A percentile compares a stretch with the other conserved stretches of the same genome.
Evolutionary conservation across 2,329 filamentous ascomycete genomes (phyloP).

Genomic region (Ustilaginoidea virens): DNA sequence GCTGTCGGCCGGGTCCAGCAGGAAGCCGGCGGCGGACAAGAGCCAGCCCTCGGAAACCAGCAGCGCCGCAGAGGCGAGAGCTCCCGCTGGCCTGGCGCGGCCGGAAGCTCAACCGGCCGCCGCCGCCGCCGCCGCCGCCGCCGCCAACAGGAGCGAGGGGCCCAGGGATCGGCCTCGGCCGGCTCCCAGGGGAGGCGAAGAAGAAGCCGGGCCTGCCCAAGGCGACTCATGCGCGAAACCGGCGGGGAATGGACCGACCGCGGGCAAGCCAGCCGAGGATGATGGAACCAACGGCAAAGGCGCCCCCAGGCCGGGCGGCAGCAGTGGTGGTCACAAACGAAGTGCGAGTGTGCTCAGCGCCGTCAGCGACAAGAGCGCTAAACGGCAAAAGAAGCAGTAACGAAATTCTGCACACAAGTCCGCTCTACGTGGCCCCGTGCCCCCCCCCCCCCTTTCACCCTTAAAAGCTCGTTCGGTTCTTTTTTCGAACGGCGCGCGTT

Average conservation of each 20-base stretch:
- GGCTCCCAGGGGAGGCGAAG: constrained; percentile 7
- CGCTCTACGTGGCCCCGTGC: too few relatives aligned
- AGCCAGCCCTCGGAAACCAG: too few relatives aligned
- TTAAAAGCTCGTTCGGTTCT: too few relatives aligned
- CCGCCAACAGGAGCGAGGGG: constrained; percentile 5
- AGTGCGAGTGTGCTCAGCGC: constrained; percentile 70
- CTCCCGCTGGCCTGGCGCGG: too few relatives aligned
- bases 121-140: background rate
- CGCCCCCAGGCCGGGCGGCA: constrained; percentile 14
- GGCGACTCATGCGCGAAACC: too few relatives aligned
- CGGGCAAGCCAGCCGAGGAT: background rate
- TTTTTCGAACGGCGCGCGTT: too few relatives aligned
- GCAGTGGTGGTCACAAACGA: constrained; percentile 46
- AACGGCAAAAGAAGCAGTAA: constrained; percentile 37
- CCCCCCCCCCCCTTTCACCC: too few relatives aligned
- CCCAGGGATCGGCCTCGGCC: constrained; percentile 4
- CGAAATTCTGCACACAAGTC: constrained; percentile 6
- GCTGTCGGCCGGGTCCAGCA: too few relatives aligned
- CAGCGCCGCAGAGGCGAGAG: too few relatives aligned
- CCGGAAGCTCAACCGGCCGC: too few relatives aligned
- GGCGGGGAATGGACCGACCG: background rate
- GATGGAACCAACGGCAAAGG: background rate
- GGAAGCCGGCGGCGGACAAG: too few relatives aligned
- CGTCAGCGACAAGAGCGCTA: constrained; percentile 46
- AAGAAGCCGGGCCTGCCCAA: background rate